A percentile compares a stretch with the other conserved stretches of the same genome.
phyloP scores from a whole-genome alignment of 2,329 filamentous ascomycete species.

The Trichoderma sp. region DNA sequence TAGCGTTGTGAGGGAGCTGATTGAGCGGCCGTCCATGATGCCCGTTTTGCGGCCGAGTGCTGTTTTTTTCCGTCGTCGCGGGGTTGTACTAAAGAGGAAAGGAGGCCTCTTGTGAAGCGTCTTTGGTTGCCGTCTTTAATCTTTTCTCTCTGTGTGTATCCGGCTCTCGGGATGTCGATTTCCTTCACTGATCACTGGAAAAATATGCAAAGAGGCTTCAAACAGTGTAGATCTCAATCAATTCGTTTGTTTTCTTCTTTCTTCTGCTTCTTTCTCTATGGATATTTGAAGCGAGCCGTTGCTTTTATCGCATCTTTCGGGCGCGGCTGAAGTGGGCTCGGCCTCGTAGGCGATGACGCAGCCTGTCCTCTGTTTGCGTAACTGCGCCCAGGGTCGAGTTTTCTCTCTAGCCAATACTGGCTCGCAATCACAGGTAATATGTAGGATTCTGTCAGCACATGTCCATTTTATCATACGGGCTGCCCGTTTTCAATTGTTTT shows the following conservation, averaged over 20 bases:
- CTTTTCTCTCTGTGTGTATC: background rate
- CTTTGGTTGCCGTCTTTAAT: background rate
- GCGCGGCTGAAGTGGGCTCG: background rate
- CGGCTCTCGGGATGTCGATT: background rate
- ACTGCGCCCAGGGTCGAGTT: background rate
- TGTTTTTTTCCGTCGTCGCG: background rate
- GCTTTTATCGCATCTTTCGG: background rate
- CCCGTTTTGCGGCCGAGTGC: background rate
- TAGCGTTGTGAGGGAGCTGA: slow-evolving; percentile 34
- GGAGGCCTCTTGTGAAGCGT: background rate
- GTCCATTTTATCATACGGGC: background rate
- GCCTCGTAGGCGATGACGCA: slow-evolving; percentile 17
- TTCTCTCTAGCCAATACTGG: background rate
- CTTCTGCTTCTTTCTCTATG: background rate
- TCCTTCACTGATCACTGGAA: background rate
- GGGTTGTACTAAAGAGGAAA: no score
- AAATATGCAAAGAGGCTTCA: background rate
- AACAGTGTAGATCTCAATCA: background rate
- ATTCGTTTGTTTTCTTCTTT: no score
- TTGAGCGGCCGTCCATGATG: slow-evolving; percentile 37
- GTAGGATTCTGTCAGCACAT: background rate
- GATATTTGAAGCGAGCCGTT: background rate
- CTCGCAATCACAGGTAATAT: background rate
- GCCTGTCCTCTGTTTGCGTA: background rate
- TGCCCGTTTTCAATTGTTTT: background rate